Evolutionary conservation across 345 rosid genomes (phyloP), one percentile per base, ranked within the genome.

Genomic region (Balakata baccata): DNA sequence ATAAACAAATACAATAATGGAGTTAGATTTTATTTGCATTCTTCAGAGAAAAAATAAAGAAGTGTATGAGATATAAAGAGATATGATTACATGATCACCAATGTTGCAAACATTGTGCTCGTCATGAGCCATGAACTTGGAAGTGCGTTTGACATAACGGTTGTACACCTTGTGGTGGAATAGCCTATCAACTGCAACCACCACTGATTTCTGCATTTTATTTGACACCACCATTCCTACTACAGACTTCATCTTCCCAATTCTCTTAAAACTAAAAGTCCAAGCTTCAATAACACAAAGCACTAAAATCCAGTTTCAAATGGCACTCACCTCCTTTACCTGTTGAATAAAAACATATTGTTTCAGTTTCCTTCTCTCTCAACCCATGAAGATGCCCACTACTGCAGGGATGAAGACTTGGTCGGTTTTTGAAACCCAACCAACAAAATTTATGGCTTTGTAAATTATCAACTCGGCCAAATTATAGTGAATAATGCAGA

Each of bases 91-190:
- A 56, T 90, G 83, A 84, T 96, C 97, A 9, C 97, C 98, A 41
- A 96, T 91, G 85, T 89, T 84, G 84, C 98, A 93, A 11, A 66
- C 84, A 78, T 88, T 74, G 62, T 86, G 67, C 68, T 92, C 94
- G 77, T 90, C 98, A 76, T 92, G 98, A 53, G 97, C 99, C 96
- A 92, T 89, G 90, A 95, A 95, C 76, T 91, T 91, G 81, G 97
- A 92, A 77, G 98, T 95, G 13, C 97, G 92, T 70, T 91, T 95
- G 75, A 87, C 90, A 77, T 89, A 90, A 71, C 97, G 96, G 60
- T 88, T 93, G 81, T 80, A 90, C 52, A 89, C 61, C 70, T 88
- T 90, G 84, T 92, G 76, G 81, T 89, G 98, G 83, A 93, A 93
- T 51, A 93, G 86, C 45, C 98, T 85, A 38, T 93, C 94, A 68